A percentile compares a stretch with the other conserved stretches of the same genome.
Conservation (phyloP, 371 early-diverging fungal species). For the Umbelopsis sp. region DNA sequence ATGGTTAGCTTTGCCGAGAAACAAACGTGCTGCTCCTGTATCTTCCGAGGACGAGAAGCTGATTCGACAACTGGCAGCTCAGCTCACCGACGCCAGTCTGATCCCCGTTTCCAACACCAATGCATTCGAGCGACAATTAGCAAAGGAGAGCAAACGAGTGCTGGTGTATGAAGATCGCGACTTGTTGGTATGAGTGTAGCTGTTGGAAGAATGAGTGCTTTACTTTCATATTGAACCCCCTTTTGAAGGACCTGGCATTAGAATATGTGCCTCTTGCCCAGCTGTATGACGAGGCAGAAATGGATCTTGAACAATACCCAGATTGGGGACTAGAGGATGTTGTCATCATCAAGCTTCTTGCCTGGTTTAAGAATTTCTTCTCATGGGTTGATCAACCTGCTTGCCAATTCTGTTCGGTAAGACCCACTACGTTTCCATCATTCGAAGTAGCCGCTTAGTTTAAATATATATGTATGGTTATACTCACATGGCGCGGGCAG, state of each 20-base stretch:
- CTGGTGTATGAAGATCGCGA: conserved; percentile 42
- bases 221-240: background rate
- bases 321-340: conserved; percentile 35
- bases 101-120: conserved; percentile 17
- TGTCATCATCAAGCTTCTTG: conserved; percentile 45
- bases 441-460: no score
- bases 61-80: background rate
- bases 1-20: conserved; percentile 21
- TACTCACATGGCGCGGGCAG: conserved; percentile 23
- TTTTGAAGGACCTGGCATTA: conserved; percentile 44
- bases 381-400: conserved; percentile 68
- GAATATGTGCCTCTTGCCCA: conserved; percentile 52
- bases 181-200: conserved; percentile 37
- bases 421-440: background rate
- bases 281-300: conserved; percentile 49
- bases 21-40: background rate
- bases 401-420: conserved; percentile 51
- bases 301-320: conserved; percentile 15
- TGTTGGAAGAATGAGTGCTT: background rate
- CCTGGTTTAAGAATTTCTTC: conserved; percentile 73
- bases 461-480: background rate
- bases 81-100: background rate
- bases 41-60: background rate
- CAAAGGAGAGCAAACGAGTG: conserved; percentile 27
- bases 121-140: conserved; percentile 15